Percentiles rank a stretch among this genome's conserved stretches.
These are phyloP conservation scores for Chalaropsis ovoidea DNA, from an alignment of 2,329 filamentous ascomycete genomes.

Conservation along the genomic window DNA sequence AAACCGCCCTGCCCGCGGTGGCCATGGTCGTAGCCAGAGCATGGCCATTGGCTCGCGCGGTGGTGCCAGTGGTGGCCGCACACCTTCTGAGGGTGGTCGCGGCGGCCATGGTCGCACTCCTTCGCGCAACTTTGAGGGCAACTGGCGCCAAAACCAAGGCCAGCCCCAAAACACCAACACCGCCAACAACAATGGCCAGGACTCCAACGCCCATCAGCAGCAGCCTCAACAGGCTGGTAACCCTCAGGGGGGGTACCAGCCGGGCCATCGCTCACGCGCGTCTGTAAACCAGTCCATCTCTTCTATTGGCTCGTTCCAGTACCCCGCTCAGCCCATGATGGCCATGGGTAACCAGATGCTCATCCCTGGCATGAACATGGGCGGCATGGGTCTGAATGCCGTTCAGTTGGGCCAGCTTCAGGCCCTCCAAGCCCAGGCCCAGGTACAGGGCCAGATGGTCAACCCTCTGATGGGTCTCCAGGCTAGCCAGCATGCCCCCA, in stretches of 20 bases:
- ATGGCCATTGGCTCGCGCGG: constrained; percentile 70
- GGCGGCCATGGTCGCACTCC: constrained; percentile 71
- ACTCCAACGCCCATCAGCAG: constrained; percentile 16
- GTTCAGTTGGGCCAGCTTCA: constrained; percentile 85
- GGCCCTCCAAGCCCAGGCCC: constrained; percentile 70
- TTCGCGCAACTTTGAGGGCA: constrained; percentile 93
- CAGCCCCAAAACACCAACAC: constrained; percentile 35
- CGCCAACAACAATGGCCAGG: constrained; percentile 14
- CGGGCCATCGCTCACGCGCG: constrained; percentile 74
- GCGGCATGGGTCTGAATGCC: constrained; percentile 66
- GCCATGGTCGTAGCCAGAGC: constrained; percentile 74
- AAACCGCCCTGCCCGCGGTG: constrained; percentile 48
- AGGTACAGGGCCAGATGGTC: constrained; percentile 64
- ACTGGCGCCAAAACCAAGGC: constrained; percentile 70
- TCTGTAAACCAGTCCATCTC: constrained; percentile 75
- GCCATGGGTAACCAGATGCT: constrained; percentile 80
- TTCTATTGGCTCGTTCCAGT: constrained; percentile 78
- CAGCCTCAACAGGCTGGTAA: constrained; percentile 44
- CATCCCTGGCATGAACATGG: constrained; percentile 66
- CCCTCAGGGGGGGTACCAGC: constrained; percentile 59
- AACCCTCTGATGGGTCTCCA: constrained; percentile 55
- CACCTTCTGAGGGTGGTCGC: constrained; percentile 61
- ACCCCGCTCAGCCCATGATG: constrained; percentile 75
- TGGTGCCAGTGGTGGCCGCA: constrained; percentile 43
- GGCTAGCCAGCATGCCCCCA: constrained; percentile 28